A percentile compares a stretch with the other conserved stretches of the same genome.
These are phyloP conservation scores for Rosellinia necatrix DNA, from an alignment of 2,329 filamentous ascomycete species.

Conservation along the genomic window DNA sequence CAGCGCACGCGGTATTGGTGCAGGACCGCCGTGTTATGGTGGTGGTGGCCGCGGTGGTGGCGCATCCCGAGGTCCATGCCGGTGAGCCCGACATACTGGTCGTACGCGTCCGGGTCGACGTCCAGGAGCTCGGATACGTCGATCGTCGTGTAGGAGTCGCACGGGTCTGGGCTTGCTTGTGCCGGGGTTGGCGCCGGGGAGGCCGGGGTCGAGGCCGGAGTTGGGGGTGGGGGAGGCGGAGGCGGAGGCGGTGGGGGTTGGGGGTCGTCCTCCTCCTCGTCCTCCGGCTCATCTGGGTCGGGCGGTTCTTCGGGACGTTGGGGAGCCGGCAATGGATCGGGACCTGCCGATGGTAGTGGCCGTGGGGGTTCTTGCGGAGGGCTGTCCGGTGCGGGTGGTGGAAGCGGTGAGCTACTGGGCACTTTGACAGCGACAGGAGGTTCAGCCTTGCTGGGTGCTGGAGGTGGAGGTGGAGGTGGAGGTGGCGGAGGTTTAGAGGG, in stretches of 20 bases:
- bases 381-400: not conserved
- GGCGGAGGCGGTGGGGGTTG: not conserved
- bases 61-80: not conserved
- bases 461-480: not conserved
- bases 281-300: not conserved
- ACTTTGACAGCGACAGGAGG: not conserved
- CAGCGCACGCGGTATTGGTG: constrained; percentile 35
- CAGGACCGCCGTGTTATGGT: constrained; percentile 19
- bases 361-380: not conserved
- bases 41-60: not conserved
- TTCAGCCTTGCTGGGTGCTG: not conserved
- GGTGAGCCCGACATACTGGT: constrained; percentile 30
- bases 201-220: not conserved
- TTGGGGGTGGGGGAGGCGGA: constrained; percentile 1
- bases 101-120: constrained; percentile 28
- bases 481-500: not conserved
- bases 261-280: too few relatives aligned
- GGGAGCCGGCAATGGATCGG: not conserved
- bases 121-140: constrained; percentile 29
- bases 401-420: not conserved
- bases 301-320: not conserved
- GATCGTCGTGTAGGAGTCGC: constrained; percentile 30
- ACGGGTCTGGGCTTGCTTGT: constrained; percentile 20
- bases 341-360: not conserved
- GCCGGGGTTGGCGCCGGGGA: constrained; percentile 4